Evolutionary conservation across 176 grass and related monocot genomes (phyloP).

Genomic region (Melocanna baccifera): DNA sequence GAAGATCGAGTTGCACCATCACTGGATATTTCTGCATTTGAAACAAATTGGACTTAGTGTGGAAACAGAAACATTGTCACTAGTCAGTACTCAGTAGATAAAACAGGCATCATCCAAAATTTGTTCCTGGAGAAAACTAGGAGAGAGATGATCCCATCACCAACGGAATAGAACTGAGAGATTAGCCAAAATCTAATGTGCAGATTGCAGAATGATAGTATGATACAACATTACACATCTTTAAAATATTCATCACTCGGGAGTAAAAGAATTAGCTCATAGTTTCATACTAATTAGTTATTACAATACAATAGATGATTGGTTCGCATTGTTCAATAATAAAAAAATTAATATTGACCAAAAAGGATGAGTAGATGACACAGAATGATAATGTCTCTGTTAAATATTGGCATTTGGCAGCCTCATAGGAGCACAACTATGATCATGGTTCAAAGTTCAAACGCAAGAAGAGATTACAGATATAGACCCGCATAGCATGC

Average conservation of each 20-base stretch:
- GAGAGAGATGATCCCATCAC: background rate
- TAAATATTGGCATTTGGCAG: background rate
- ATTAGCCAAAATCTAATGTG: background rate
- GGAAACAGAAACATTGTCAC: background rate
- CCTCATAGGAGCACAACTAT: background rate
- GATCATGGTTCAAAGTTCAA: background rate
- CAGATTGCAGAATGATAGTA: background rate
- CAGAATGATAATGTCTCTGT: background rate
- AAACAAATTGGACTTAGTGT: background rate
- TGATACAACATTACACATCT: background rate
- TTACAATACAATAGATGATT: background rate
- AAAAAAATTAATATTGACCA: background rate
- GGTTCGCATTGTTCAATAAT: background rate
- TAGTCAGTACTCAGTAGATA: background rate
- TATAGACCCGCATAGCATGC: background rate
- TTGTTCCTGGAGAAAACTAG: background rate
- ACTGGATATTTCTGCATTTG: constrained; percentile 78
- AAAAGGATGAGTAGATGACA: background rate
- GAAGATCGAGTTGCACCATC: constrained; percentile 61
- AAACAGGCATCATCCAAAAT: background rate
- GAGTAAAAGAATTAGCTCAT: background rate
- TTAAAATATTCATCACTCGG: background rate
- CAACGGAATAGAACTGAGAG: background rate
- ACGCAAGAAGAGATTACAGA: background rate
- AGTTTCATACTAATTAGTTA: background rate